phyloP scores from a whole-genome alignment of 768 basidiomycete species.

The Pisolithus tinctorius region DNA sequence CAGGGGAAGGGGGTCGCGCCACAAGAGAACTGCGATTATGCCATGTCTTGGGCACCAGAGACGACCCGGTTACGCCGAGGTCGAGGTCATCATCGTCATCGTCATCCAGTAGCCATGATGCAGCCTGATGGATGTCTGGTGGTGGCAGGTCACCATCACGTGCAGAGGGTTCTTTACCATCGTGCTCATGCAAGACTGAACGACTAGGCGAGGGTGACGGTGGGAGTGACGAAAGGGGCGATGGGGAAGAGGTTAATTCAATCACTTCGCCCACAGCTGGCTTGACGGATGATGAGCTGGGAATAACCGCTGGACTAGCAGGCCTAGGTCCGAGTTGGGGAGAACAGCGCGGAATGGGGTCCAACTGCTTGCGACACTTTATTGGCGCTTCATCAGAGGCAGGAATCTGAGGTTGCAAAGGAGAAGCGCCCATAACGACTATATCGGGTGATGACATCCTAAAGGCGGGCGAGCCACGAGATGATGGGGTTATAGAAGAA shows the following conservation, averaged over 20 bases:
- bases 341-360: neutral
- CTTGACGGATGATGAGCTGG: slow-evolving; percentile 20
- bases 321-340: neutral
- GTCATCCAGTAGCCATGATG: slow-evolving; percentile 64
- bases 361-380: neutral
- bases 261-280: slow-evolving; percentile 20
- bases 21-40: slow-evolving; percentile 6
- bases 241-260: slow-evolving; percentile 27
- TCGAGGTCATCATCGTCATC: slow-evolving; percentile 55
- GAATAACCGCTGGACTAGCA: neutral
- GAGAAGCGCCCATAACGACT: neutral
- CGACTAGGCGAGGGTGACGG: neutral
- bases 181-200: neutral
- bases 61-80: slow-evolving; percentile 47
- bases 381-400: neutral
- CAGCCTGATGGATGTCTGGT: slow-evolving; percentile 30
- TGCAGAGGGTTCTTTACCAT: slow-evolving; percentile 8
- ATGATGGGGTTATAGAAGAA: slow-evolving; percentile 1
- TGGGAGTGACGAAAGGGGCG: slow-evolving; percentile 15
- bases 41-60: slow-evolving; percentile 28
- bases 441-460: neutral
- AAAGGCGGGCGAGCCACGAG: neutral
- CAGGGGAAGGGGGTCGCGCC: slow-evolving; percentile 31
- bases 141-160: neutral
- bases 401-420: neutral